Conservation (phyloP, 1,284 basidiomycete genomes). For the Coniferiporia weirii region DNA sequence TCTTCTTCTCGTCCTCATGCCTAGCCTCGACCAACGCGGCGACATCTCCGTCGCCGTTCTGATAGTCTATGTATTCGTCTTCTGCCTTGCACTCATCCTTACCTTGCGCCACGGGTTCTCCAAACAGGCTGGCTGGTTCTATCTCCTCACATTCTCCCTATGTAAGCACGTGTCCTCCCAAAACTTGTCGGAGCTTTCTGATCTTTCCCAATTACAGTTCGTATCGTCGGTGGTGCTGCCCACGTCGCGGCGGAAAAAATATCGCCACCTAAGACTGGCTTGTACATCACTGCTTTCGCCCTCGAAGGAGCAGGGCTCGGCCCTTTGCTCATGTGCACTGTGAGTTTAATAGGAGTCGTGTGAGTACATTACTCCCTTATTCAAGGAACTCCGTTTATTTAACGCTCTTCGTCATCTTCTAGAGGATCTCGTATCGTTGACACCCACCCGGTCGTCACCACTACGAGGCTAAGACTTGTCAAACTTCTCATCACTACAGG, state of each 20-base stretch:
- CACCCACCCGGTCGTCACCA: conserved; percentile 18
- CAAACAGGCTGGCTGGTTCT: conserved; percentile 55
- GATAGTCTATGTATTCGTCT: conserved; percentile 49
- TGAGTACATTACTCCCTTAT: conserved; percentile 31
- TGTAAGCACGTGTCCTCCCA: conserved; percentile 30
- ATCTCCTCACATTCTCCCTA: conserved; percentile 48
- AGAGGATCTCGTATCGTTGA: conserved; percentile 29
- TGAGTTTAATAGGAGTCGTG: conserved; percentile 59
- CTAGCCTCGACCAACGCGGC: conserved; percentile 29
- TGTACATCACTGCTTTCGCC: conserved; percentile 47
- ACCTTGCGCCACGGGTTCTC: conserved; percentile 47
- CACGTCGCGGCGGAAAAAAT: conserved; percentile 46
- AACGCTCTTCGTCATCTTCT: conserved; percentile 1
- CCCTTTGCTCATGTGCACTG: conserved; percentile 46
- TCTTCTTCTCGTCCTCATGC: not conserved
- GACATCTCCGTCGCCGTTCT: conserved; percentile 52
- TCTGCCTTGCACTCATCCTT: conserved; percentile 38
- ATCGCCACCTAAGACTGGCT: conserved; percentile 32
- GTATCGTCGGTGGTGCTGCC: conserved; percentile 51
- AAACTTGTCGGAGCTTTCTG: not conserved
- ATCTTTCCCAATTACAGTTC: conserved; percentile 34
- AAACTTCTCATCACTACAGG: conserved; percentile 38
- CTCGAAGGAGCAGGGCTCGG: conserved; percentile 53
- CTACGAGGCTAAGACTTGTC: conserved; percentile 34
- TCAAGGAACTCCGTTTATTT: too few relatives aligned